Evolutionary conservation across 2,329 filamentous ascomycete species (phyloP), one percentile per base, ranked within the genome.

Genomic region (Xylaria sp.): DNA sequence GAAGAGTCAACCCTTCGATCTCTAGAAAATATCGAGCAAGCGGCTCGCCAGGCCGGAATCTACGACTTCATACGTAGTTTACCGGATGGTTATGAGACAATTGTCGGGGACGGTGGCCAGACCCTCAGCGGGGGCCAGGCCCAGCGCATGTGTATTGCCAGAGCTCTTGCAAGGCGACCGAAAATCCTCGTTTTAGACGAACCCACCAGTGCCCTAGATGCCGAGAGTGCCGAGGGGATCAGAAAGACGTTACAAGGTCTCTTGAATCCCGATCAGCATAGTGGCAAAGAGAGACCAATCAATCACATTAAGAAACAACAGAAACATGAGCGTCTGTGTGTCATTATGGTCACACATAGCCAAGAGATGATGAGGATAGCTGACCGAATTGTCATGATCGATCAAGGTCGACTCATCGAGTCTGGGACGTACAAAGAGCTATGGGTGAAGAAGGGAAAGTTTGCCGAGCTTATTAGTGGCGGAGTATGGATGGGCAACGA

Each of bases 311-410:
- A 40, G 5, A 63, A 27, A 1, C 21, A 40, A 2, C 27, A 57
- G 23, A 42, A 35, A 16, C 58, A 25, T 6, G 57, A 65, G 18
- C 66, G 53, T 13, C 86, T 93, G 78, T 92, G 92, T 0, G 88
- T 97, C 0, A 84, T 98, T 18, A 86, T 97, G 27, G 91, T 97
- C 47, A 97, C 94, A 58, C 95, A 98, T 80, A 88, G 86, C 65
- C 84, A 83, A 69, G 91, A 95, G 76, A 97, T 97, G 93, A 98
- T 98, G 92, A 85, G 86, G 66, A 87, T 93, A 67, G 92, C 91
- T 0, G 90, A 93, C 77, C 84, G 87, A 53, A 83, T 98, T 8
- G 83, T 95, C 0, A 88, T 98, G 70, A 73, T 97, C 32, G 87
- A 92, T n/a, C 87, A 89, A 0, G 85, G 87, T 2, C 83, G 87